A percentile compares a stretch with the other conserved stretches of the same genome.
phyloP scores from a whole-genome alignment of 108 stramenopile species.

The Aurantiochytrium sp. region DNA sequence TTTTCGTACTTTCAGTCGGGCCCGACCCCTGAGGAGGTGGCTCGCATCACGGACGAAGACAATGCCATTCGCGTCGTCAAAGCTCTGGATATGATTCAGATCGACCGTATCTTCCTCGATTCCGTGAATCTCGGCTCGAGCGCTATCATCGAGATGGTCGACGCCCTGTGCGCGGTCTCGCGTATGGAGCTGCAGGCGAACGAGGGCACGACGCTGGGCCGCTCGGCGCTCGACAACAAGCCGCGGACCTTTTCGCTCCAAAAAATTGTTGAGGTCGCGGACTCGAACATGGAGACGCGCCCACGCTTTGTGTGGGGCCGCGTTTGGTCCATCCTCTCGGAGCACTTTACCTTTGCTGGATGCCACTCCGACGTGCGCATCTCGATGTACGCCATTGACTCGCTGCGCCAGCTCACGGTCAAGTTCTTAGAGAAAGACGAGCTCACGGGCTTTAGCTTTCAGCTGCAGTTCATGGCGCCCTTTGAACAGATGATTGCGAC shows the following conservation, averaged over 20 bases:
- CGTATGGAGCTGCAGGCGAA: conserved; percentile 1
- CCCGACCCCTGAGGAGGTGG: not conserved
- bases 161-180: conserved; percentile 30
- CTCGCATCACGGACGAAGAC: conserved; percentile 33
- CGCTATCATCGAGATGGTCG: conserved; percentile 29
- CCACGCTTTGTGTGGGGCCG: conserved; percentile 86
- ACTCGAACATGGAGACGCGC: conserved; percentile 91
- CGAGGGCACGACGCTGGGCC: not conserved
- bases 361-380: conserved; percentile 83
- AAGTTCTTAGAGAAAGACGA: conserved; percentile 91
- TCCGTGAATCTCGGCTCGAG: conserved; percentile 11
- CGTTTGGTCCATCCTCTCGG: conserved; percentile 83
- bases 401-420: conserved; percentile 87
- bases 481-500: conserved; percentile 77
- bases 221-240: conserved; percentile 32
- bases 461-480: conserved; percentile 84
- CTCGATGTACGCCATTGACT: conserved; percentile 96
- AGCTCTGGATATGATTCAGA: conserved; percentile 27
- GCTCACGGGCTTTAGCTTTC: conserved; percentile 87
- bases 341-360: conserved; percentile 82
- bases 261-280: conserved; percentile 94
- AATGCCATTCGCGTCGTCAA: conserved; percentile 29
- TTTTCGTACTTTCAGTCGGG: conserved; percentile 30
- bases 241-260: conserved; percentile 92
- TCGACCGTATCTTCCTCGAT: conserved; percentile 35